Conservation (phyloP, 768 basidiomycete genomes). For the Mycena filopes region DNA sequence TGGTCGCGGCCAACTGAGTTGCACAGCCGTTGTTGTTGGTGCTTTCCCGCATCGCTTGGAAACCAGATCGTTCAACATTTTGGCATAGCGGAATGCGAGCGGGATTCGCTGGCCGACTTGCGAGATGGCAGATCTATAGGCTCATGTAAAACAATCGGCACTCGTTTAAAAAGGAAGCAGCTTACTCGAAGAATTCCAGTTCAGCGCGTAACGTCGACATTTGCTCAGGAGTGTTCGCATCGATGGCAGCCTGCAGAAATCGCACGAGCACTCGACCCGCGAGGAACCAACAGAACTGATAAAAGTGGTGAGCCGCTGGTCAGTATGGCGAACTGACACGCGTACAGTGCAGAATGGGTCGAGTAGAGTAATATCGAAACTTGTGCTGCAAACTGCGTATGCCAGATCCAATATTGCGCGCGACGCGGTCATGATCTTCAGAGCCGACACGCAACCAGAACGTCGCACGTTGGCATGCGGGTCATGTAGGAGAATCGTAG, state of each 20-base stretch:
- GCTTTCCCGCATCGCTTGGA: conserved; percentile 49
- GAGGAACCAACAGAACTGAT: conserved; percentile 75
- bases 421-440: conserved; percentile 74
- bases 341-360: conserved; percentile 78
- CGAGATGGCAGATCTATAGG: conserved; percentile 61
- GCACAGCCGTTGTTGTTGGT: background rate
- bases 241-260: conserved; percentile 72
- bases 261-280: conserved; percentile 73
- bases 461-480: conserved; percentile 73
- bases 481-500: conserved; percentile 78
- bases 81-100: conserved; percentile 68
- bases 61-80: conserved; percentile 65
- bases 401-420: conserved; percentile 75
- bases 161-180: conserved; percentile 24
- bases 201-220: conserved; percentile 69
- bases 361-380: conserved; percentile 74
- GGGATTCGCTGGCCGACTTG: conserved; percentile 76
- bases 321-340: conserved; percentile 31
- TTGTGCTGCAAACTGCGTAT: conserved; percentile 74
- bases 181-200: conserved; percentile 75
- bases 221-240: conserved; percentile 66
- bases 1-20: conserved; percentile 24
- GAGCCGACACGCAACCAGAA: conserved; percentile 72
- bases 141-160: background rate
- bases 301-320: conserved; percentile 1